Evolutionary conservation across 2,329 filamentous ascomycete genomes (phyloP).

Genomic region (Pseudogymnoascus sp.): DNA sequence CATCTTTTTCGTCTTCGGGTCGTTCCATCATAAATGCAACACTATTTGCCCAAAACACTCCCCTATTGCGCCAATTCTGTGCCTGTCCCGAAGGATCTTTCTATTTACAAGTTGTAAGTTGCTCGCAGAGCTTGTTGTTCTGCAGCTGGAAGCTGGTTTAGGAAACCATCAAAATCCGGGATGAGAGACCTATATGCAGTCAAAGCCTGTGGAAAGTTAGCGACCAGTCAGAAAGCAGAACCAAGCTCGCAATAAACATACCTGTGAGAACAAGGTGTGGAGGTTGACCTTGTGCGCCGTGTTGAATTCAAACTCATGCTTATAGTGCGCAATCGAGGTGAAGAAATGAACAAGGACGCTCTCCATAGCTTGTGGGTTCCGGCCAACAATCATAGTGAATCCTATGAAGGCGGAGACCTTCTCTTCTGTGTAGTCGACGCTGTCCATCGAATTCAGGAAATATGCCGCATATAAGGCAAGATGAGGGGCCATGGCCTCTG

Average conservation of each 20-base stretch:
- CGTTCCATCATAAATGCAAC: conserved; percentile 8
- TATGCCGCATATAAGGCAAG: conserved; percentile 72
- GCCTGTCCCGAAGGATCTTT: conserved; percentile 16
- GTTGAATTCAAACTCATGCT: conserved; percentile 47
- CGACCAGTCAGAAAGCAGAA: conserved; percentile 13
- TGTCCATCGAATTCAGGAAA: conserved; percentile 74
- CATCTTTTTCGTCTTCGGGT: conserved; percentile 5
- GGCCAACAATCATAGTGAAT: conserved; percentile 74
- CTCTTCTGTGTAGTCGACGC: conserved; percentile 82
- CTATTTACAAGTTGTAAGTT: conserved; percentile 29
- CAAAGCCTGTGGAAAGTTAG: conserved; percentile 35
- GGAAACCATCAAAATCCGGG: conserved; percentile 43
- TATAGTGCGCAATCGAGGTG: conserved; percentile 70
- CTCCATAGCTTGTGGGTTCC: conserved; percentile 90
- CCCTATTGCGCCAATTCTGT: conserved; percentile 9
- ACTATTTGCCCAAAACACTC: conserved; percentile 8
- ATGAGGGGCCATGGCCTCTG: conserved; percentile 67
- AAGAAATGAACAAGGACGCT: conserved; percentile 77
- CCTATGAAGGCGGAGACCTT: conserved; percentile 91
- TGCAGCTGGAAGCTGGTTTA: conserved; percentile 22
- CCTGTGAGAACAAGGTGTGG: conserved; percentile 25
- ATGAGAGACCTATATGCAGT: conserved; percentile 47
- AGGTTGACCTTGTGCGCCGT: conserved; percentile 22
- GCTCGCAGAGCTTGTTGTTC: conserved; percentile 19
- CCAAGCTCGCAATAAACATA: conserved; percentile 15